Conservation (phyloP, 2,329 filamentous ascomycete species). For the Nectriaceae sp. region DNA sequence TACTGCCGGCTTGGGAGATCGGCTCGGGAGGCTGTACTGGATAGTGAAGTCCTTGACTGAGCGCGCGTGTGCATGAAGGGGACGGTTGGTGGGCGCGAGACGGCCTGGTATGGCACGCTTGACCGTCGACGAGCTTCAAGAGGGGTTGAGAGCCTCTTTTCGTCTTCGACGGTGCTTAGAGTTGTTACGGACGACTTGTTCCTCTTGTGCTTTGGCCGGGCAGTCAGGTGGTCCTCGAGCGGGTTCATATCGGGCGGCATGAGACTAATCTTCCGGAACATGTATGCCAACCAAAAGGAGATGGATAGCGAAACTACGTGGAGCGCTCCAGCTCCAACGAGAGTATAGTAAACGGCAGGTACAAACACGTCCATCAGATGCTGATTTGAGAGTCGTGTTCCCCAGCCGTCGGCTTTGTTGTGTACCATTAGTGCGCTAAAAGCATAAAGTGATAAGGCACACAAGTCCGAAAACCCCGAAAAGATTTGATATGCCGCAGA, state of each 20-base stretch:
- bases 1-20: conserved; percentile 60
- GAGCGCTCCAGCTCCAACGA: conserved; percentile 63
- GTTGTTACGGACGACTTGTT: conserved; percentile 63
- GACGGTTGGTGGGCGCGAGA: conserved; percentile 57
- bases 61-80: conserved; percentile 80
- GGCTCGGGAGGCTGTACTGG: conserved; percentile 54
- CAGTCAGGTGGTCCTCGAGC: conserved; percentile 81
- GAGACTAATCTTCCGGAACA: conserved; percentile 79
- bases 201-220: conserved; percentile 70
- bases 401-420: conserved; percentile 58
- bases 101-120: conserved; percentile 44
- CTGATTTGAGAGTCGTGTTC: conserved; percentile 63
- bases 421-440: conserved; percentile 53
- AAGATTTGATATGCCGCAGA: conserved; percentile 91
- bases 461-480: conserved; percentile 69
- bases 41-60: conserved; percentile 59
- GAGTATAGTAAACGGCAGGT: conserved; percentile 67
- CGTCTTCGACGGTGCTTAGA: conserved; percentile 44
- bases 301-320: conserved; percentile 71
- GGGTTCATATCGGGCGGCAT: conserved; percentile 96
- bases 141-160: conserved; percentile 61
- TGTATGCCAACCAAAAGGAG: conserved; percentile 72
- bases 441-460: conserved; percentile 55
- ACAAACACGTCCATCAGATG: conserved; percentile 61
- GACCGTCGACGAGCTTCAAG: conserved; percentile 46